Base-by-base conservation (phyloP, 2,329 filamentous ascomycete genomes). In the Colletotrichum limetticola region DNA sequence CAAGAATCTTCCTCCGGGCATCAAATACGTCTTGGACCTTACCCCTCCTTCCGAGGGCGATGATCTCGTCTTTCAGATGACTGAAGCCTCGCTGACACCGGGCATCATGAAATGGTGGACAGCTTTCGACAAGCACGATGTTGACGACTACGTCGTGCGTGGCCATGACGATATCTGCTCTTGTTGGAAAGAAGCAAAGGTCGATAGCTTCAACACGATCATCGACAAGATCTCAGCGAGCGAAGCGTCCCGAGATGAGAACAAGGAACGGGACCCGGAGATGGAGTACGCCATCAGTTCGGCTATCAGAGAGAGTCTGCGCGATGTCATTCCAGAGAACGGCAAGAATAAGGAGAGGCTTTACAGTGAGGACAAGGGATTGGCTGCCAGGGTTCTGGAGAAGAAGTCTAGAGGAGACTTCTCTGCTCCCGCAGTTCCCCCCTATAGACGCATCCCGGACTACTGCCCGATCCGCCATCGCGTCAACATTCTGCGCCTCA, bases 381-480 rank as follows among this genome's bases (percentile, higher is more conserved):
- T 32, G 12, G 62, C 28, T 12, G 62, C 58, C 3, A 49, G 22
- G 12, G 65, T 79, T 16, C 57, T 79, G 3, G 46, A 56, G 37
- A 77, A 78, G 75, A 80, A 80, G 71, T 76, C 65, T 1, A 63
- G 56, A 30, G 67, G 72, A 1, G 69, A 78, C n/a, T 19, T 59
- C 5, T 46, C 24, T 19, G 32, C 49, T 42, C 57, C 61, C 12
- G 30, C 30, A 19, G 24, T 77, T 3, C 81, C 84, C 1, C 37
- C 68, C 0, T 83, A 78, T 46, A 83, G 84, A 28, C 72, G 77
- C 0, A 84, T 89, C 16, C 81, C 82, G 1, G 91, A 93, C 75
- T 94, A 94, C 78, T 93, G 91, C 59, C 86, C 87, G 1, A 82
- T 90, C 8, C 88, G 92, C 3, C 92, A 94, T 77, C 84, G 89